Evolutionary conservation across 371 early-diverging fungal genomes (phyloP).

Genomic region (Apophysomyces trapeziformis): DNA sequence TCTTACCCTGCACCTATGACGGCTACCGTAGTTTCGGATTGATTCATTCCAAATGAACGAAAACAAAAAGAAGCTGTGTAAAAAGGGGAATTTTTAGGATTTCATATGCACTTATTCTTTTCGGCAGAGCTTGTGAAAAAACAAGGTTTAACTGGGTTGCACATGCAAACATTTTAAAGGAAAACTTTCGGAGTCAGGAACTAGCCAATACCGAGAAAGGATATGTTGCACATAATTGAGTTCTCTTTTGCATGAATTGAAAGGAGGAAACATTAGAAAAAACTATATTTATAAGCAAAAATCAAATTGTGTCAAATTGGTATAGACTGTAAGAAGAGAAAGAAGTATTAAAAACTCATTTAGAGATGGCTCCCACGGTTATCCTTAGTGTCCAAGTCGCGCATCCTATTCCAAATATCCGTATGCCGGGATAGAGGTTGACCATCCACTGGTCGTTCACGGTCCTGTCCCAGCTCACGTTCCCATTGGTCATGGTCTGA

Average conservation of each 20-base stretch:
- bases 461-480: conserved; percentile 28
- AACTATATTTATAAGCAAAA: no score
- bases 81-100: background rate
- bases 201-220: no score
- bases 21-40: conserved; percentile 14
- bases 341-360: background rate
- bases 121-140: background rate
- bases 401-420: conserved; percentile 48
- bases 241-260: background rate
- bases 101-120: background rate
- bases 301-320: no score
- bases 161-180: no score
- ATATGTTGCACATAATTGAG: background rate
- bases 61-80: background rate
- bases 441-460: conserved; percentile 26
- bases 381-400: conserved; percentile 26
- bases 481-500: conserved; percentile 52
- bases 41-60: conserved; percentile 1
- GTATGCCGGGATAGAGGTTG: conserved; percentile 31
- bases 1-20: conserved; percentile 35
- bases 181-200: no score
- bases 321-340: no score
- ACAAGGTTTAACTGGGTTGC: no score
- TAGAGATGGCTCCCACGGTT: conserved; percentile 2
- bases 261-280: background rate